These are phyloP conservation scores for Rosa multiflora DNA, from an alignment of 306 rosid genomes.

Conservation along the genomic window DNA sequence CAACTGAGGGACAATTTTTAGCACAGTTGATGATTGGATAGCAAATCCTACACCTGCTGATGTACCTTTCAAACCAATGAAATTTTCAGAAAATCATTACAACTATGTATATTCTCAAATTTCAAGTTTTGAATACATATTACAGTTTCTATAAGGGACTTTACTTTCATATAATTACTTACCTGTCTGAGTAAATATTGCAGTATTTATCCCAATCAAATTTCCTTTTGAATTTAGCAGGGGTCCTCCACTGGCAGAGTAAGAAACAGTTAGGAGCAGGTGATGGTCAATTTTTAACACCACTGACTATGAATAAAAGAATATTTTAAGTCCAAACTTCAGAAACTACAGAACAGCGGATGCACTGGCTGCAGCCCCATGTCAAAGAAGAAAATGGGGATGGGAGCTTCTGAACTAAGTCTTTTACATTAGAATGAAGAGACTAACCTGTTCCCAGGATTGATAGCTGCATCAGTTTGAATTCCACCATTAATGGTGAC, in stretches of 20 bases:
- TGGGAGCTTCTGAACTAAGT: not conserved
- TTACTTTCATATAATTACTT: conserved; percentile 5
- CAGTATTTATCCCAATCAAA: conserved; percentile 88
- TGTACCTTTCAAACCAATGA: conserved; percentile 61
- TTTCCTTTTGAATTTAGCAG: conserved; percentile 86
- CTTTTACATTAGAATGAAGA: not conserved
- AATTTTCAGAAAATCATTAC: not conserved
- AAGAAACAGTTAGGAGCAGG: conserved; percentile 28
- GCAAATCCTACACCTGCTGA: conserved; percentile 99
- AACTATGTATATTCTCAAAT: conserved; percentile 14
- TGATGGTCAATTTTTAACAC: not conserved
- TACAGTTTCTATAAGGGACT: conserved; percentile 8
- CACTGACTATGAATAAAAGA: not conserved
- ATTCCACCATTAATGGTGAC: conserved; percentile 97
- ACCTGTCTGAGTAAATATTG: conserved; percentile 94
- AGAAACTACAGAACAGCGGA: not conserved
- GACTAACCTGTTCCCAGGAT: conserved; percentile 91
- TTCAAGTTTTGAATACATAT: conserved; percentile 10
- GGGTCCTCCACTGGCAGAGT: conserved; percentile 82
- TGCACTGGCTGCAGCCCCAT: not conserved
- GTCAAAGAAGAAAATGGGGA: not conserved
- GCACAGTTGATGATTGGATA: conserved; percentile 84
- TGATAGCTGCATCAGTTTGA: conserved; percentile 95
- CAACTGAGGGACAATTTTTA: conserved; percentile 77
- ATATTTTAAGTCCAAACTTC: not conserved